A percentile compares a stretch with the other conserved stretches of the same genome.
These are phyloP conservation scores for Lentinula sp. DNA, from an alignment of 768 basidiomycete species.

Conservation along the genomic window DNA sequence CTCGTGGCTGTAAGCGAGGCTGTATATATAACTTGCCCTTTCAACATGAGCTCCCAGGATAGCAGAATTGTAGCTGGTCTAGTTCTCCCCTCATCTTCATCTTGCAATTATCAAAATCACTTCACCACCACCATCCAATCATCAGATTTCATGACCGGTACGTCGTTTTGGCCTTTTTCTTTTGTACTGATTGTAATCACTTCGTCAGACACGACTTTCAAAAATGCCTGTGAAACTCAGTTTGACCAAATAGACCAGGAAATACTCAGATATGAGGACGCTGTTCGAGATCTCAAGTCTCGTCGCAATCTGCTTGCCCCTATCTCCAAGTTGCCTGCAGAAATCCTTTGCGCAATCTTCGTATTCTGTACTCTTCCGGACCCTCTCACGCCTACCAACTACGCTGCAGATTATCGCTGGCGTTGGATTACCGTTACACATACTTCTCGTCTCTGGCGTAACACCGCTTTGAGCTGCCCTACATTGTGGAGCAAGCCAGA, in stretches of 20 bases:
- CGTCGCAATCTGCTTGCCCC: slow-evolving; percentile 31
- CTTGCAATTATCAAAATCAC: background rate
- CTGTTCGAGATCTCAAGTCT: slow-evolving; percentile 27
- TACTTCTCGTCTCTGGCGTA: slow-evolving; percentile 37
- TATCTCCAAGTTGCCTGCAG: slow-evolving; percentile 34
- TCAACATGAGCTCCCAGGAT: background rate
- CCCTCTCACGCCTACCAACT: slow-evolving; percentile 13
- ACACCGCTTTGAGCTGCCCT: slow-evolving; percentile 33
- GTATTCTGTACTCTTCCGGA: slow-evolving; percentile 14
- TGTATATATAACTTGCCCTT: background rate
- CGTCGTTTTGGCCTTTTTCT: background rate
- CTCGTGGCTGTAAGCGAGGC: background rate
- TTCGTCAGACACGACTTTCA: slow-evolving; percentile 1
- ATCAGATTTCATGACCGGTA: slow-evolving; percentile 13
- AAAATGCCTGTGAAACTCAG: background rate
- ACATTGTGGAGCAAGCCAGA: slow-evolving; percentile 33
- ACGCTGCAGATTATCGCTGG: slow-evolving; percentile 27
- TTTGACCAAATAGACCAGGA: slow-evolving; percentile 28
- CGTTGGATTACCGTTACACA: slow-evolving; percentile 33
- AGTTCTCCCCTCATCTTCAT: slow-evolving; percentile 5
- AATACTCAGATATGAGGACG: slow-evolving; percentile 23
- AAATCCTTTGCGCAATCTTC: slow-evolving; percentile 35
- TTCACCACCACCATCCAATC: background rate
- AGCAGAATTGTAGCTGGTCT: slow-evolving; percentile 25
- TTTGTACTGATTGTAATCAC: background rate